These are phyloP conservation scores for Entomortierella lignicola DNA, from an alignment of 192 early-diverging fungal species.

Conservation along the genomic window DNA sequence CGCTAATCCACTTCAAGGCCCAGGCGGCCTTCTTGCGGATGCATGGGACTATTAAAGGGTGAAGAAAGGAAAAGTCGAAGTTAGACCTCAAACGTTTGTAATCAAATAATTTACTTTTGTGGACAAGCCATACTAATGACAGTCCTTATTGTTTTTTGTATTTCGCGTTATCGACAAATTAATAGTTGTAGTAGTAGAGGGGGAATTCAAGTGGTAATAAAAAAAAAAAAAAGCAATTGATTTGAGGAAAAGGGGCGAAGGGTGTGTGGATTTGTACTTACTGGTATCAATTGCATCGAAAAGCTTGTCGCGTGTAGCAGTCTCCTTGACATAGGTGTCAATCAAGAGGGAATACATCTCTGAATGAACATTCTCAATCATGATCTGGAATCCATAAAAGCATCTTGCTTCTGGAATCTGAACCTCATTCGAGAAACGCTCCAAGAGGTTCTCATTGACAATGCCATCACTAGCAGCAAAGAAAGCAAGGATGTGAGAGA, in stretches of 20 bases:
- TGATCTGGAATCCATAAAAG: constrained; percentile 98
- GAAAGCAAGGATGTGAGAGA: constrained; percentile 94
- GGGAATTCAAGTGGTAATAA: no score
- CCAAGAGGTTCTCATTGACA: constrained; percentile 95
- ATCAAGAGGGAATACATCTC: constrained; percentile 97
- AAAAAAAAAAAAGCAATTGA: neutral
- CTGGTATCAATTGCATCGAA: constrained; percentile 95
- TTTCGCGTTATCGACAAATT: no score
- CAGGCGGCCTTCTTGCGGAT: constrained; percentile 97
- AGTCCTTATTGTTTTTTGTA: neutral
- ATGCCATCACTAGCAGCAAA: constrained; percentile 97
- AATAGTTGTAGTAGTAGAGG: no score
- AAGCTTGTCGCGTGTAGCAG: constrained; percentile 81
- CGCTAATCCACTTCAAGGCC: constrained; percentile 94
- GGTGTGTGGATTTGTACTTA: constrained; percentile 50
- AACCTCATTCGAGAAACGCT: constrained; percentile 91
- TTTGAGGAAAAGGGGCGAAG: neutral
- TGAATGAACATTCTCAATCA: constrained; percentile 97
- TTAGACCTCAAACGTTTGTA: neutral
- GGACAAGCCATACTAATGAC: no score
- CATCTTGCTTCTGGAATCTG: constrained; percentile 94
- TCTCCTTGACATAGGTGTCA: constrained; percentile 95
- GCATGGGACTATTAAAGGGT: constrained; percentile 93
- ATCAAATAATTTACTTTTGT: neutral
- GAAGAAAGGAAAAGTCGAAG: constrained; percentile 6